These are phyloP conservation scores for Thymus quinquecostatus DNA, from an alignment of 257 asterid genomes.

Conservation along the genomic window DNA sequence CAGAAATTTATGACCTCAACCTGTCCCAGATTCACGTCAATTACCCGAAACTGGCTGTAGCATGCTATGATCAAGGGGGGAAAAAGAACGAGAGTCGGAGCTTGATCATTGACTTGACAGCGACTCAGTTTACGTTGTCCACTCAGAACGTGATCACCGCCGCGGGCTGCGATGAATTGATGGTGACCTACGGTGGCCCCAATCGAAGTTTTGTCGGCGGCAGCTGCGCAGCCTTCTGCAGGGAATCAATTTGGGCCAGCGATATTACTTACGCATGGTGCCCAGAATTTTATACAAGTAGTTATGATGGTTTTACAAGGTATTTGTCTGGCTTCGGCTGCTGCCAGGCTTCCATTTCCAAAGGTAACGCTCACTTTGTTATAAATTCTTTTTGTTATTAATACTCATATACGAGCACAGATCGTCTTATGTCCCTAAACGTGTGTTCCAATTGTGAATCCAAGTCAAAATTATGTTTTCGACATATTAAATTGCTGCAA, in stretches of 20 bases:
- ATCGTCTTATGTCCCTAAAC: too few species aligned
- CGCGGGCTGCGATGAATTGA: not conserved
- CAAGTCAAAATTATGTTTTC: too few species aligned
- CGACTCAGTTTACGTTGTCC: too few species aligned
- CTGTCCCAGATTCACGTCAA: not conserved
- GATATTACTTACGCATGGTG: not conserved
- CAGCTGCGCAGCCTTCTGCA: not conserved
- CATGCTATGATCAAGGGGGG: not conserved
- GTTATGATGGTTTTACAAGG: not conserved
- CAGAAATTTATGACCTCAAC: not conserved
- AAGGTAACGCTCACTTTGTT: too few species aligned
- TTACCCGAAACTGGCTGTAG: not conserved
- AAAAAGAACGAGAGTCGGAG: too few species aligned
- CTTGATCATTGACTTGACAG: too few species aligned
- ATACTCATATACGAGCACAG: too few species aligned
- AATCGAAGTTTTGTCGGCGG: not conserved
- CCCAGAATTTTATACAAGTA: not conserved
- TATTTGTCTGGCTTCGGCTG: conserved; percentile 5
- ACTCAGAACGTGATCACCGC: too few species aligned
- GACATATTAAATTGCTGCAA: too few species aligned
- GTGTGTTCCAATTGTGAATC: too few species aligned
- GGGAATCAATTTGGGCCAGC: too few species aligned
- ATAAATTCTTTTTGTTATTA: too few species aligned
- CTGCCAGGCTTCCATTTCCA: conserved; percentile 20
- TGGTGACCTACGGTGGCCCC: not conserved